Evolutionary conservation across 371 early-diverging fungal species (phyloP), one percentile per base, ranked within the genome.

Genomic region (Capniomyces stellatus): DNA sequence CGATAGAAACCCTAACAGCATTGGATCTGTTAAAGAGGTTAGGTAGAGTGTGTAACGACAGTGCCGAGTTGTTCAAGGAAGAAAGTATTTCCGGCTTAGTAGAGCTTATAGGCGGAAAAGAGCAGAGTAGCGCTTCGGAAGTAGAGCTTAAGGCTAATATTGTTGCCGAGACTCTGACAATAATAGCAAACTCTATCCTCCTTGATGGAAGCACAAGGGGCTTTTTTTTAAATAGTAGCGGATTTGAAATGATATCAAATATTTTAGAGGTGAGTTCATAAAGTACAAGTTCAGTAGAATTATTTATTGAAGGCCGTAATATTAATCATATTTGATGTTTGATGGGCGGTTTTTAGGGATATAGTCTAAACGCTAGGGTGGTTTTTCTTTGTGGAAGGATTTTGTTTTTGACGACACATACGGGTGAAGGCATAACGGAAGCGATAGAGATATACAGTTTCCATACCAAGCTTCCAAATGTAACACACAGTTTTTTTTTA

Each of bases 151-250:
- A 6, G 6, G 10, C 6, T 10, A 35, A 35, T 35, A 35, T 35
- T 35, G 35, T 35, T 10, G 6, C 35, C 3, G 64, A 64, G 21
- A 55, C 62, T 1, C 54, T 64, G 46, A 63, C 64, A 1, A 62
- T 62, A 31, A 52, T 64, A 31, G 64, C 64, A 18, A 64, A 64
- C 27, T 55, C 62, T 21, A 63, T 64, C 59, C 46, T 64, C 30
- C 41, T 64, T 27, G 46, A 59, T 29, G 51, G 58, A 3, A 43
- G 35, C 1, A 54, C 54, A 54, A 52, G 47, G 40, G 3, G 24
- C 22, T 15, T 46, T 8, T 56, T 59, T 39, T 48, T 60, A 12
- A 43, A 59, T 22, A 18, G 21, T 39, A 18, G 40, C 51, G 59
- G 56, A 2, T 40, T 63, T 23, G 52, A 44, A 4, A 3, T 23